Conservation (phyloP, 768 basidiomycete species). For the Cystobasidium tubakii region DNA sequence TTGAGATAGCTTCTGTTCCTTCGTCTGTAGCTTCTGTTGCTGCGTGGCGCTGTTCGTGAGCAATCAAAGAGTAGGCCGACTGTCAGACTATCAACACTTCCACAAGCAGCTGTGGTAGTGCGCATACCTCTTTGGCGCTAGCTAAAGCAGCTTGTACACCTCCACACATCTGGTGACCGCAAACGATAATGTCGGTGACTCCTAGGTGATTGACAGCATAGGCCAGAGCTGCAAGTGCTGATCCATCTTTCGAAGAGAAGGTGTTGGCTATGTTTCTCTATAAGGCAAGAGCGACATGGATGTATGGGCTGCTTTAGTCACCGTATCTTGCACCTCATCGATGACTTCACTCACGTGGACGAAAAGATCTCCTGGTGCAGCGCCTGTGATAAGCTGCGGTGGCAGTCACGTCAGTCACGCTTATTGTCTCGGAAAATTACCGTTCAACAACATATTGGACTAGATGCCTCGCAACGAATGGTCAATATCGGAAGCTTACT, state of each 20-base stretch:
- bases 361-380: slow-evolving; percentile 46
- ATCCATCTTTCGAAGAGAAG: slow-evolving; percentile 43
- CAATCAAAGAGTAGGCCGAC: background rate
- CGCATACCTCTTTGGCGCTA: slow-evolving; percentile 34
- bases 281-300: no score
- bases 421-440: background rate
- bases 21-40: background rate
- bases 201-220: slow-evolving; percentile 45
- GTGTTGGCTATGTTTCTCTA: slow-evolving; percentile 46
- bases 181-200: slow-evolving; percentile 45
- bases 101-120: no score
- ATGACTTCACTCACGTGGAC: slow-evolving; percentile 42
- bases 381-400: slow-evolving; percentile 41
- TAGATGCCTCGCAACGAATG: background rate
- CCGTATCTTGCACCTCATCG: background rate
- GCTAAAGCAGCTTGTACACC: slow-evolving; percentile 38
- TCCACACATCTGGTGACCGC: slow-evolving; percentile 38
- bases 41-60: slow-evolving; percentile 8
- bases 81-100: background rate
- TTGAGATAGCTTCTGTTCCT: slow-evolving; percentile 26
- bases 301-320: background rate
- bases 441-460: background rate
- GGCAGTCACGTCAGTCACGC: background rate
- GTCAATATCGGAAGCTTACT: slow-evolving; percentile 29
- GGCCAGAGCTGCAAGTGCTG: slow-evolving; percentile 42